These are phyloP conservation scores for Tetradesmus obliquus DNA, from an alignment of 139 green algal genomes.

Conservation along the genomic window DNA sequence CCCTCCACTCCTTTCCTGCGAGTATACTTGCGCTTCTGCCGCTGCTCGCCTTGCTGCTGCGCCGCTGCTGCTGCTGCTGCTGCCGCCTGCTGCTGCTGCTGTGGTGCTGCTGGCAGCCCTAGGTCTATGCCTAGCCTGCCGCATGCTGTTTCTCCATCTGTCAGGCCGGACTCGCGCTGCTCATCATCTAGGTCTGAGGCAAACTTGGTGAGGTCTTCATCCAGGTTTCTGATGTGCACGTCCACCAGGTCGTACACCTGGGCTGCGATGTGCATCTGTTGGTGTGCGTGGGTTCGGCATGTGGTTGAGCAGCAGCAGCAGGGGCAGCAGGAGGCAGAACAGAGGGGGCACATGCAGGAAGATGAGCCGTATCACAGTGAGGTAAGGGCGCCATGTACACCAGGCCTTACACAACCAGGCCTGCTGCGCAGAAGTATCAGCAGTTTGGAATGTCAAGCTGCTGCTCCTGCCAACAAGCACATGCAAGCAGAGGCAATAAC, in stretches of 20 bases:
- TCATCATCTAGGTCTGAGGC: conserved; percentile 74
- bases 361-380: neutral
- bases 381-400: too few relatives aligned
- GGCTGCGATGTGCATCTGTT: conserved; percentile 69
- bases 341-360: neutral
- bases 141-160: conserved; percentile 55
- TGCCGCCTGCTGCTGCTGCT: neutral
- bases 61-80: neutral
- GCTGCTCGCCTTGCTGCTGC: conserved; percentile 15
- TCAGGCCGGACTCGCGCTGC: conserved; percentile 62
- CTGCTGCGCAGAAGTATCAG: too few relatives aligned
- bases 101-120: neutral
- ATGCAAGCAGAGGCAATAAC: neutral
- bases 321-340: neutral
- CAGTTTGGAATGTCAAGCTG: too few relatives aligned
- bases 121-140: conserved; percentile 43
- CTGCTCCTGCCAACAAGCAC: neutral
- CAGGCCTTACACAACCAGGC: too few relatives aligned
- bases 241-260: conserved; percentile 91
- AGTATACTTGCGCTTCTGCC: conserved; percentile 50
- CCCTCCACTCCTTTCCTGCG: conserved; percentile 23
- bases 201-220: conserved; percentile 67
- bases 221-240: conserved; percentile 77
- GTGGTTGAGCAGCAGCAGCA: neutral
- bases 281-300: neutral